Base-by-base conservation (phyloP, 805 yeast species). In the Ogataea trehaloabstinens region DNA sequence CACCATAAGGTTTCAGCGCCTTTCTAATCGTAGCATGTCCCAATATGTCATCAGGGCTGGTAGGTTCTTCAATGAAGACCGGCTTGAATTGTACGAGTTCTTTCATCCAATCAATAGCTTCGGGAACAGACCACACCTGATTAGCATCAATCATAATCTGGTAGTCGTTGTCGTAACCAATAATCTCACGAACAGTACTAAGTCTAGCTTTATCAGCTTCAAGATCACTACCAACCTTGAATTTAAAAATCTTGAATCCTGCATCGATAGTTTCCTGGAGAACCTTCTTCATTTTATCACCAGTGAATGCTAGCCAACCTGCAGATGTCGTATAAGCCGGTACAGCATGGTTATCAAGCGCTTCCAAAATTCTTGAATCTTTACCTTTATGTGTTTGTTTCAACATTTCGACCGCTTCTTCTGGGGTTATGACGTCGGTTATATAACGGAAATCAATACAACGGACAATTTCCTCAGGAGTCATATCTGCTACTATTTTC, bases 241-340 rank as follows among this genome's bases (percentile, higher is more conserved):
- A 60, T 49, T 68, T 68, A 58, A 68, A 67, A 34, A 58, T 52
- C 19, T 54, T 61, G 54, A 60, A 68, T n/a, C 73, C 72, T 28
- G 56, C 53, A 22, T 49, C 65, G 27, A 63, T 42, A 30, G 67
- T 57, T 37, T 64, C 63, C 29, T 52, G 41, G 22, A 65, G 43
- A 28, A 65, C 45, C 12, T 42, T 35, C 31, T 59, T 58, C 67
- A 67, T 66, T 40, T 67, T 67, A 19, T 68, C 71, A 29, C 66
- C 73, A 24, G 53, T 45, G 44, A 62, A 68, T 5, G 69, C 71
- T 13, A 68, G 53, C 73, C 73, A 68, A 13, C 73, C 73, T 4
- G 73, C 71, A 24, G 68, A 56, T n/a, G 73, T 68, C 20, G 73
- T 67, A 45, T 68, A 68, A 4, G 68, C 68, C 3, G 71, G 73